phyloP scores from a whole-genome alignment of 1,284 basidiomycete genomes.

The Bondarzewia mesenterica region DNA sequence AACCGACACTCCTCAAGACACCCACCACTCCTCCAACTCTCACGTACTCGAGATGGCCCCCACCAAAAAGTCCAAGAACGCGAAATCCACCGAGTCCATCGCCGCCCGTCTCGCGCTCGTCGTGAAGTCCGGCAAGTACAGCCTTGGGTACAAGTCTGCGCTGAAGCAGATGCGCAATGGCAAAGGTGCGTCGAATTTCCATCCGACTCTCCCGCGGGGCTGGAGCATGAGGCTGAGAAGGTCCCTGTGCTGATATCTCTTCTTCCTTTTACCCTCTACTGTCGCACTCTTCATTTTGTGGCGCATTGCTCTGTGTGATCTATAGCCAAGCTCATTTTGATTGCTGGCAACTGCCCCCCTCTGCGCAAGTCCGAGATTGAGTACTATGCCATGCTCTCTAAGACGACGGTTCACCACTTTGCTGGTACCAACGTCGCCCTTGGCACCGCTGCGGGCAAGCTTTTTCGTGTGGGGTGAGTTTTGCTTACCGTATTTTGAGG shows the following conservation, averaged over 20 bases:
- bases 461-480: constrained; percentile 95
- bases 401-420: constrained; percentile 96
- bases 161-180: constrained; percentile 98
- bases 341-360: constrained; percentile 98
- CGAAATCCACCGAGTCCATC: constrained; percentile 92
- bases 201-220: constrained; percentile 59
- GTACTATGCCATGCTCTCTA: constrained; percentile 99
- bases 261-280: constrained; percentile 9
- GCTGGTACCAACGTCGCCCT: constrained; percentile 96
- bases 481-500: not conserved
- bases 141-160: constrained; percentile 93
- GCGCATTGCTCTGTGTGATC: constrained; percentile 7
- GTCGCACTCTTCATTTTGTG: not conserved
- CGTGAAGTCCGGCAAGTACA: constrained; percentile 95
- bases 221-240: constrained; percentile 97
- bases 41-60: constrained; percentile 66
- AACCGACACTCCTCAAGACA: constrained; percentile 13
- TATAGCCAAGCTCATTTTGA: constrained; percentile 95
- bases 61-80: constrained; percentile 88
- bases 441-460: constrained; percentile 97
- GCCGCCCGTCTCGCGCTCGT: constrained; percentile 93
- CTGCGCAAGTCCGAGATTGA: constrained; percentile 99
- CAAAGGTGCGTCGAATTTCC: constrained; percentile 70
- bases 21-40: constrained; percentile 18
- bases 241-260: constrained; percentile 78